phyloP scores from a whole-genome alignment of 495 filamentous ascomycete genomes.

The Ascodesmis nigricans region DNA sequence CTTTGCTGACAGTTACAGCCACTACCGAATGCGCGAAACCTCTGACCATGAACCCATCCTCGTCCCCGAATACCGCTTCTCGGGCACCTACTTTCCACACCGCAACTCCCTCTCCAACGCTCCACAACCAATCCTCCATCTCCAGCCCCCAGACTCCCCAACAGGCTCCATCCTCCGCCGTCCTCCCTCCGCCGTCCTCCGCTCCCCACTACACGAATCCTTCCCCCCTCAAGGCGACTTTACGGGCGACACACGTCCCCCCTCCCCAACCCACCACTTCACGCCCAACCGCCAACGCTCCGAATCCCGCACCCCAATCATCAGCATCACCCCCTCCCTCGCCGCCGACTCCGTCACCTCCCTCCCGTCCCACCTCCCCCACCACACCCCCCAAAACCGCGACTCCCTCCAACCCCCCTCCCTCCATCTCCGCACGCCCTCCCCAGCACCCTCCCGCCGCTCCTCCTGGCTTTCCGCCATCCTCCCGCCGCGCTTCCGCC shows the following conservation, averaged over 20 bases:
- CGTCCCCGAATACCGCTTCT: constrained; percentile 18
- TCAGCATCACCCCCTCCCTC: no score
- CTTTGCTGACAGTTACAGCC: constrained; percentile 11
- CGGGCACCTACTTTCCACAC: constrained; percentile 15
- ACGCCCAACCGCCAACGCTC: no score
- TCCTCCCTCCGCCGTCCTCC: constrained; percentile 4
- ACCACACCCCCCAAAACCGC: no score
- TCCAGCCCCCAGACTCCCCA: constrained; percentile 7
- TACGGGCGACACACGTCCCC: not conserved
- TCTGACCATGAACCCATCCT: constrained; percentile 16
- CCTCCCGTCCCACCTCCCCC: no score
- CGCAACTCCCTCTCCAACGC: constrained; percentile 19
- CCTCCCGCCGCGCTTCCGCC: constrained; percentile 4
- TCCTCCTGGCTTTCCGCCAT: constrained; percentile 3
- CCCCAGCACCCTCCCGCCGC: no score
- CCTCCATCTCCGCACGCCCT: no score
- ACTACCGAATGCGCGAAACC: constrained; percentile 20
- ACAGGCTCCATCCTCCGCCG: constrained; percentile 7
- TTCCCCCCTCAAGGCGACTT: constrained; percentile 3
- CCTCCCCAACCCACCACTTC: no score
- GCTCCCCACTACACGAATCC: not conserved
- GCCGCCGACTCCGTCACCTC: no score
- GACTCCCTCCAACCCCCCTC: no score
- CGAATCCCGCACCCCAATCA: no score
- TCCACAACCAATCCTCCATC: no score